Percentiles rank a stretch among this genome's conserved stretches.
Conservation (phyloP, 2,329 filamentous ascomycete species). For the Cercospora sp. region DNA sequence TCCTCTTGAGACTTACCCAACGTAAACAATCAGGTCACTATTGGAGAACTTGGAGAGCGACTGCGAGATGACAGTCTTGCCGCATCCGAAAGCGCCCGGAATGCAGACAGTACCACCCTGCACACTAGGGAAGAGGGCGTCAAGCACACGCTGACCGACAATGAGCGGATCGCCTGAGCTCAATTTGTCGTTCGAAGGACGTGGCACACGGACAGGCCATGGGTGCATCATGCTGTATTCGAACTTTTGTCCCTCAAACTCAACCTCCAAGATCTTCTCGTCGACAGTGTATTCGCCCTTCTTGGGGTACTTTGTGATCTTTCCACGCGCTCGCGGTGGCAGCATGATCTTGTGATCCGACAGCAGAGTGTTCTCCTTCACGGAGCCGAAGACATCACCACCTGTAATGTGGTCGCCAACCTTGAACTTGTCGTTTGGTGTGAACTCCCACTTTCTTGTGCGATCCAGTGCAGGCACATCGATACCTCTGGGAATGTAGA, state of each 20-base stretch:
- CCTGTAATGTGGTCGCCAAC: constrained; percentile 96
- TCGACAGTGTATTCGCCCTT: constrained; percentile 93
- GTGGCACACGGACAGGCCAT: constrained; percentile 95
- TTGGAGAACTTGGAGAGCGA: constrained; percentile 99
- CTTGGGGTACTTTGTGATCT: constrained; percentile 83
- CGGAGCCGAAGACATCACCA: constrained; percentile 91
- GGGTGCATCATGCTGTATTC: constrained; percentile 98
- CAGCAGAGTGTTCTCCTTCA: constrained; percentile 95
- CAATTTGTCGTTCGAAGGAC: constrained; percentile 88
- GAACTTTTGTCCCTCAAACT: constrained; percentile 94
- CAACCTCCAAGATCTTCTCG: constrained; percentile 90
- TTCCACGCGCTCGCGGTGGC: constrained; percentile 84
- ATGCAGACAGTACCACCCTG: constrained; percentile 98
- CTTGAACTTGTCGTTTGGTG: constrained; percentile 71
- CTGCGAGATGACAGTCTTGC: constrained; percentile 99
- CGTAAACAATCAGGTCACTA: constrained; percentile 97
- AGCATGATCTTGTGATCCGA: constrained; percentile 90
- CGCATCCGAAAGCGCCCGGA: constrained; percentile 95
- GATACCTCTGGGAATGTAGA: constrained; percentile 97
- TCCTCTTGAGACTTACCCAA: constrained; percentile 69
- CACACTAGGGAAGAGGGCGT: constrained; percentile 93
- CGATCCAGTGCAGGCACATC: constrained; percentile 84
- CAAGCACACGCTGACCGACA: constrained; percentile 93
- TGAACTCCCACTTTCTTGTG: constrained; percentile 95
- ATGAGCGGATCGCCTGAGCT: constrained; percentile 88